phyloP scores from a whole-genome alignment of 164 flowering plant species.

The Macadamia tetraphylla region DNA sequence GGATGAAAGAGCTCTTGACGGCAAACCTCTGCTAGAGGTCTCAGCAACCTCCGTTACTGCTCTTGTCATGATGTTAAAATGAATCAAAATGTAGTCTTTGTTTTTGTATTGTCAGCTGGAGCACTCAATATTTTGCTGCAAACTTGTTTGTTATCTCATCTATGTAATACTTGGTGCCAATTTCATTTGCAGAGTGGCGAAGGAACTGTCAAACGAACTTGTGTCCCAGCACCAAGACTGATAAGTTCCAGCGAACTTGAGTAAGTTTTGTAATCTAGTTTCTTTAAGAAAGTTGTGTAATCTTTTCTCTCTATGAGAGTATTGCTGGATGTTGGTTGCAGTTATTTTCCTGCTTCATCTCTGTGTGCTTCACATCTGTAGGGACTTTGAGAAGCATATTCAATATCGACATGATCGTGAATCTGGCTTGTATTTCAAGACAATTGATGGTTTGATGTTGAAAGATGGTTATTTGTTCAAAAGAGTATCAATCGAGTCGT shows the following conservation, averaged over 20 bases:
- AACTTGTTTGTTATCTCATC: neutral
- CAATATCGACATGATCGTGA: conserved; percentile 67
- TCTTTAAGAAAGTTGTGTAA: neutral
- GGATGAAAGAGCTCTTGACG: no score
- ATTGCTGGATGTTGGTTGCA: conserved; percentile 5
- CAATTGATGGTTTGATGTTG: conserved; percentile 78
- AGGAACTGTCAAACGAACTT: conserved; percentile 30
- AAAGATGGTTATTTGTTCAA: conserved; percentile 89
- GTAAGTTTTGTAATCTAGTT: conserved; percentile 34
- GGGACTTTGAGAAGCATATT: conserved; percentile 77
- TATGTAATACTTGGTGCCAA: neutral
- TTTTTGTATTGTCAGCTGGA: no score
- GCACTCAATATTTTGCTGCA: no score
- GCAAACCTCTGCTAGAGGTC: no score
- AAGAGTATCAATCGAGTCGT: conserved; percentile 70
- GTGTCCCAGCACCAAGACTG: conserved; percentile 64
- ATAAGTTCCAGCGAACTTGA: conserved; percentile 78
- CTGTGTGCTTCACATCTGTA: conserved; percentile 17
- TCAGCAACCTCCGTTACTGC: no score
- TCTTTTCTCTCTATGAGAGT: neutral
- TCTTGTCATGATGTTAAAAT: no score
- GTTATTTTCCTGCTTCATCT: neutral
- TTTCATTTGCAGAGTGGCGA: conserved; percentile 61
- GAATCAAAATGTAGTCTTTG: no score
- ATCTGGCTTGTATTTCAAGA: conserved; percentile 50